Conservation (phyloP, 139 green algal genomes). For the Cymbomonas tetramitiformis region DNA sequence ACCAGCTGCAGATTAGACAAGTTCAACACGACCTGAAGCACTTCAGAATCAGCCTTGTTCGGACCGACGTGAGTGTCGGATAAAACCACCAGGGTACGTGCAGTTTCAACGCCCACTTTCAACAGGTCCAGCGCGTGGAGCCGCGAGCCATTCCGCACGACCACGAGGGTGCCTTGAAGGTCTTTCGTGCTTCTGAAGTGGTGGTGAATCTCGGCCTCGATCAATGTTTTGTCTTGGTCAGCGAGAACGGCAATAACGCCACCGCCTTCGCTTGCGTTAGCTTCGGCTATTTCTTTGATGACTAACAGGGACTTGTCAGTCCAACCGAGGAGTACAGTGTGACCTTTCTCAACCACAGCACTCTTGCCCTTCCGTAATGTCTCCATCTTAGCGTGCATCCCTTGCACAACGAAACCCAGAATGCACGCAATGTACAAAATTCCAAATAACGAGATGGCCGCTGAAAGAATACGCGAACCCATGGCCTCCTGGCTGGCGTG, state of each 20-base stretch:
- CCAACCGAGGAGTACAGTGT: conserved; percentile 44
- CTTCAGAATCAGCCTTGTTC: background rate
- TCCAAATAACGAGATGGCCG: too few relatives aligned
- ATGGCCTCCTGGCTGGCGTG: too few relatives aligned
- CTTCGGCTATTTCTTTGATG: conserved; percentile 37
- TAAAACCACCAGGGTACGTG: background rate
- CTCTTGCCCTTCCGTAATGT: conserved; percentile 31
- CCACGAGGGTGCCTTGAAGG: background rate
- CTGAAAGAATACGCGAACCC: too few relatives aligned
- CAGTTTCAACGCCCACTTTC: background rate
- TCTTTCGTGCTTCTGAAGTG: background rate
- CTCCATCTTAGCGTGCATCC: conserved; percentile 36
- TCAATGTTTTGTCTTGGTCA: conserved; percentile 29
- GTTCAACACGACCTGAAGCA: background rate
- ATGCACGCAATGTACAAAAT: conserved; percentile 43
- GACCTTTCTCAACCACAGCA: conserved; percentile 38
- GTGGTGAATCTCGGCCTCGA: background rate
- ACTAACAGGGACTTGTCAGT: conserved; percentile 40
- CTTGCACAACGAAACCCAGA: conserved; percentile 38
- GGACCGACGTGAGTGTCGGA: background rate
- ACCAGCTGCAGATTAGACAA: conserved; percentile 5
- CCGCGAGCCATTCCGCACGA: background rate
- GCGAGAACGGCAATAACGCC: conserved; percentile 38
- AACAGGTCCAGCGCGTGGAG: background rate
- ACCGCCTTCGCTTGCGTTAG: conserved; percentile 36